Conservation (phyloP, 208 protist genomes). For the Acanthamoeba royreba region DNA sequence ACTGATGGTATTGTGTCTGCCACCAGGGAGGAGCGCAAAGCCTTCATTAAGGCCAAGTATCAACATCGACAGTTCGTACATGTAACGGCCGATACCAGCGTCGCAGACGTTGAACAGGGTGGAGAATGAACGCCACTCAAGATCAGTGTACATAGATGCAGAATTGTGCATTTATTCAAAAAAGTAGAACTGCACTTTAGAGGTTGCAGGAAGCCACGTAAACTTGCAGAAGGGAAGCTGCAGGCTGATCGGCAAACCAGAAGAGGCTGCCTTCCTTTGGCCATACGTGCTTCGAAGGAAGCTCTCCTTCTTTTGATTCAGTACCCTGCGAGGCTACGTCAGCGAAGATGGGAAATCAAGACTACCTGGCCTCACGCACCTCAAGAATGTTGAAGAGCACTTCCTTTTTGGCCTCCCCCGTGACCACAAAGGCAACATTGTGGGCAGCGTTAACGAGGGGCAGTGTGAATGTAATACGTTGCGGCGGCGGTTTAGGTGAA, state of each 20-base stretch:
- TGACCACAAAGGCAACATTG: conserved; percentile 56
- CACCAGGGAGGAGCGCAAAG: too few species aligned
- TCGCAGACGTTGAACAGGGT: too few species aligned
- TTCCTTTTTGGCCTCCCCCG: conserved; percentile 55
- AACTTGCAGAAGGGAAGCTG: not conserved
- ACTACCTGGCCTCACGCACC: not conserved
- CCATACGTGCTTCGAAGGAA: not conserved
- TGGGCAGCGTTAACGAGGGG: conserved; percentile 42
- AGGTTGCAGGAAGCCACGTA: not conserved
- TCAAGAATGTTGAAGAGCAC: not conserved
- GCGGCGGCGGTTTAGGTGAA: conserved; percentile 70
- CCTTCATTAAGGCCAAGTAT: too few species aligned
- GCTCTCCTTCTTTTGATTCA: not conserved
- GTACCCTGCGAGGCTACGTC: not conserved
- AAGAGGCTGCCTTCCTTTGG: not conserved
- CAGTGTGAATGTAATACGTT: conserved; percentile 67
- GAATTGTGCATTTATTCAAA: too few species aligned
- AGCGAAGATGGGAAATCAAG: not conserved
- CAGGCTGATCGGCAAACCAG: not conserved
- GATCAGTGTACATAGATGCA: too few species aligned
- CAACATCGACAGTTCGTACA: too few species aligned
- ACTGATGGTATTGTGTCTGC: too few species aligned
- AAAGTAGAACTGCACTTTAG: not conserved
- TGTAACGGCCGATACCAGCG: too few species aligned
- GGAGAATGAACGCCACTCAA: too few species aligned